Evolutionary conservation across 2,329 filamentous ascomycete species (phyloP), one percentile per base, ranked within the genome.

Genomic region (Colletotrichum tabaci): DNA sequence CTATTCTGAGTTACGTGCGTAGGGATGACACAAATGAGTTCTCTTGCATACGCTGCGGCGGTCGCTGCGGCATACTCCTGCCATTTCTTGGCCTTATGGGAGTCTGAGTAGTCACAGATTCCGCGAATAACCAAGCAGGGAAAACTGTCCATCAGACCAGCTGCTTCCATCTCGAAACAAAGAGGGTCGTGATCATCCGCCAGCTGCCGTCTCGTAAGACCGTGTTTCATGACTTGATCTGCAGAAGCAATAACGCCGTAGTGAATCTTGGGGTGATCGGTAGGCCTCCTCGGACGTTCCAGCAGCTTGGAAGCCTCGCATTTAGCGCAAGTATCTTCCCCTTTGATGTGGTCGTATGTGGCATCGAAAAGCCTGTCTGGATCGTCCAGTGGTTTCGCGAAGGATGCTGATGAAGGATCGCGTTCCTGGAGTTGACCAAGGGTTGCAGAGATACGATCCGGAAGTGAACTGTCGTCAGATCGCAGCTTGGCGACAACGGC

Each of bases 81-180:
- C 82, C 80, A 83, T 2, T 26, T 23, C 9, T 84, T 78, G 52
- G 76, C 78, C 68, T 84, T 84, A 66, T 84, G 81, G 0, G 75
- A 77, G 61, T 85, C 82, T 2, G 80, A 74, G 60, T 83, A 84
- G 49, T 82, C 79, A 38, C 78, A 84, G 0, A 83, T 80, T 0
- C 81, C 82, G 3, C 80, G 76, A 12, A 84, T 79, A 0, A 80
- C 74, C 0, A 83, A 42, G n/a, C 78, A 83, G 0, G 78, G 78
- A 2, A 81, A 74, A 0, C 71, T 66, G 4, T 75, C 68, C 67
- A 72, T 74, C 1, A 80, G 21, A 0, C 77, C 78, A 0, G 77
- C 76, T 0, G 75, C 77, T 46, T 79, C 78, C 78, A 79, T 80
- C 61, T 79, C 78, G 55, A 79, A 75, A 26, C 77, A 78, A 1